Base-by-base conservation (phyloP, 208 protist genomes). In the Leishmania tarentolae region DNA sequence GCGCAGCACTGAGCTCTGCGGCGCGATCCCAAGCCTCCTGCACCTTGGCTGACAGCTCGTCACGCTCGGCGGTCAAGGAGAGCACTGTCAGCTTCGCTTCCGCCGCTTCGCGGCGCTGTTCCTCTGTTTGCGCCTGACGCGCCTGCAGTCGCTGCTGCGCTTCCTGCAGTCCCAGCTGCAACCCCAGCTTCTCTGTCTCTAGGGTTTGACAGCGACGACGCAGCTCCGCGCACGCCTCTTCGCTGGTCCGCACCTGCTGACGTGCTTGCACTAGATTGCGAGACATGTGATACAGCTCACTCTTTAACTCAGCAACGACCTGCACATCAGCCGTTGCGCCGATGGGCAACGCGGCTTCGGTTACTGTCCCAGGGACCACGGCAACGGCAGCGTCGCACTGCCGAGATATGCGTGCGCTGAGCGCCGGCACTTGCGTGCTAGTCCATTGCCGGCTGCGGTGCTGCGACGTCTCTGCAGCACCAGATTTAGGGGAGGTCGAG, bases 21-120 rank as follows among this genome's bases (percentile, higher is more conserved):
- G 93, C 85, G 24, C 73, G 84, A 35, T 85, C 46, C 92, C 93
- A 95, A 66, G 90, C 90, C 42, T 93, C 92, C 57, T 82, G 80
- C 69, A 95, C 81, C 74, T 90, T 91, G 19, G 35, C 81, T 42
- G 86, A 79, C 21, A 95, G 84, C 52, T 91, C 92, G 72, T 95
- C 91, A 47, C 91, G 87, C 83, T 95, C 90, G 19, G 89, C 88
- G 1, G 82, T 86, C 31, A 94, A 57, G 7, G 88, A 72, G 53
- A 87, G 80, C 17, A 86, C 74, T 24, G 50, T 24, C 66, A 95
- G 78, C 42, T 84, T 84, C 15, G 86, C 81, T 17, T 90, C 83
- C 13, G 69, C 83, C 0, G 86, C 59, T 8, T 90, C 90, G 61
- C 84, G 83, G 37, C 88, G 86, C 59, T 90, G 87, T 37, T 87